Evolutionary conservation across 257 asterid genomes (phyloP), one percentile per base, ranked within the genome.

Genomic region (Vinca minor): DNA sequence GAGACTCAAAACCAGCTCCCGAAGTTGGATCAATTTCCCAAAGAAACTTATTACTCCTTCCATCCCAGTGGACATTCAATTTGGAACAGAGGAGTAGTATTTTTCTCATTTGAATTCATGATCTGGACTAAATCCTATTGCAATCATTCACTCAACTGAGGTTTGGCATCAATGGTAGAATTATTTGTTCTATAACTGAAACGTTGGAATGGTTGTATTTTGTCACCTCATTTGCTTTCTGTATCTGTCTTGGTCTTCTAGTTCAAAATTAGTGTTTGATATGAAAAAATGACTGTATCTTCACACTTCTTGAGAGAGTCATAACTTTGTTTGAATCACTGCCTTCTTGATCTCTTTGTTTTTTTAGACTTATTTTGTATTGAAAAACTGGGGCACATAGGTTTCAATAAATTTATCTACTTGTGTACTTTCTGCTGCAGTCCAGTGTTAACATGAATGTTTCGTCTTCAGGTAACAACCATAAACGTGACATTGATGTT

Each of bases 381-480:
- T 56, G n/a, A n/a, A n/a, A n/a, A n/a, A n/a, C n/a, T n/a, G n/a
- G n/a, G n/a, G n/a, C n/a, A n/a, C n/a, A n/a, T n/a, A n/a, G n/a
- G n/a, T n/a, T n/a, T n/a, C n/a, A n/a, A n/a, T n/a, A n/a, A n/a
- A n/a, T n/a, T n/a, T n/a, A n/a, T n/a, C n/a, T n/a, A n/a, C n/a
- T n/a, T n/a, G n/a, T n/a, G n/a, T n/a, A n/a, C 15, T 3, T 35
- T 29, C n/a, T 14, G 39, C 7, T 47, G 18, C 21, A 3, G 44
- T 47, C 12, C 20, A 4, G 3, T 21, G 26, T 8, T 44, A 8
- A 42, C 41, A 15, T 44, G 66, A 42, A 4, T 41, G 20, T 23
- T 59, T 14, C 57, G 26, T 44, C 4, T 44, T 36, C 52, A 57
- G 71, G 38, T 45, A 25, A 36, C 55, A 44, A 14, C 50, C 48